Conservation (phyloP, 352 stramenopile genomes). For the Globisporangium megalacanthum region DNA sequence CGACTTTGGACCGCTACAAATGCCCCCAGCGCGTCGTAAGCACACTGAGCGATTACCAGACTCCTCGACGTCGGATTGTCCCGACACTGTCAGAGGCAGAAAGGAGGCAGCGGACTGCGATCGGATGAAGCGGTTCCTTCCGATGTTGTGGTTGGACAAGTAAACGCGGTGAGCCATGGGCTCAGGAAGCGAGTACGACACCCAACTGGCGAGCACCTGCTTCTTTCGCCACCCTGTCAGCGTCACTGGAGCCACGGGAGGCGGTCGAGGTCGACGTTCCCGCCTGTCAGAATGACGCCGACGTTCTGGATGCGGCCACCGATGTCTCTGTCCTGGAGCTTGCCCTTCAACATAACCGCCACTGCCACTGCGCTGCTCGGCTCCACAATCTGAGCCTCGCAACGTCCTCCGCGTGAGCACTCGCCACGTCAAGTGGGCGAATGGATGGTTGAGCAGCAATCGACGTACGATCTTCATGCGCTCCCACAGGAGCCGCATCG, state of each 20-base stretch:
- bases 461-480: slow-evolving; percentile 79
- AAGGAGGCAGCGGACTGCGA: too few relatives aligned
- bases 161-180: too few relatives aligned
- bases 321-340: slow-evolving; percentile 21
- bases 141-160: too few relatives aligned
- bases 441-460: background rate
- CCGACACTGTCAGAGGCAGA: too few relatives aligned
- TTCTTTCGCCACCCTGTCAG: too few relatives aligned
- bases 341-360: slow-evolving; percentile 36
- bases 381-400: slow-evolving; percentile 43
- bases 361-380: slow-evolving; percentile 53
- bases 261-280: slow-evolving; percentile 59
- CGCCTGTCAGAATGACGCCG: slow-evolving; percentile 55
- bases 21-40: too few relatives aligned
- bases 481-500: slow-evolving; percentile 85
- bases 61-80: too few relatives aligned
- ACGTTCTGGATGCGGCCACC: slow-evolving; percentile 24
- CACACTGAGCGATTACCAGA: too few relatives aligned
- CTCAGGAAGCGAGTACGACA: background rate
- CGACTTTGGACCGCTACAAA: too few relatives aligned
- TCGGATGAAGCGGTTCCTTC: too few relatives aligned
- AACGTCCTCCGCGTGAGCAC: background rate
- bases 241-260: slow-evolving; percentile 34
- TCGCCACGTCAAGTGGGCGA: background rate
- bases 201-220: slow-evolving; percentile 1